Evolutionary conservation across 345 rosid genomes (phyloP).

Genomic region (Hibiscus trionum): DNA sequence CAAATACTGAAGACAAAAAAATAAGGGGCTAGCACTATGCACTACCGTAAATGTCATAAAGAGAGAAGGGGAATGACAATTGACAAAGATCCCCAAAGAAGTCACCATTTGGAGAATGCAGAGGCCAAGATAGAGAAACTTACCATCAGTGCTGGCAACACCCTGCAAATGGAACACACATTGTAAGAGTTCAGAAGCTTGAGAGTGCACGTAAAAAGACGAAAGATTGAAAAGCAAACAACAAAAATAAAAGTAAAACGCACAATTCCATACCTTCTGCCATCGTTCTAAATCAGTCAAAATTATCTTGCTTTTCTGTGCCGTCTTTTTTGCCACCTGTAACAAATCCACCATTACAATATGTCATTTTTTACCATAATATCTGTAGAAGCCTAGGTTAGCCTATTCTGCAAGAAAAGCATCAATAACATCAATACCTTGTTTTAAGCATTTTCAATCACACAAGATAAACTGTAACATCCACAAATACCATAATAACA

Average conservation of each 20-base stretch:
- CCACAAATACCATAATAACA: background rate
- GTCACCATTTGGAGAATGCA: background rate
- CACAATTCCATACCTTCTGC: conserved; percentile 59
- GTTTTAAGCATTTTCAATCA: background rate
- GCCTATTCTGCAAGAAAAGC: background rate
- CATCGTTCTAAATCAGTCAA: conserved; percentile 89
- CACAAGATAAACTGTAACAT: background rate
- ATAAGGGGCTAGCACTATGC: background rate
- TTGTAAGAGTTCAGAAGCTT: conserved; percentile 19
- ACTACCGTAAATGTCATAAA: background rate
- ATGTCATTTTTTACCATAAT: background rate
- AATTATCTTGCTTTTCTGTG: conserved; percentile 78
- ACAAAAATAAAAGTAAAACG: background rate
- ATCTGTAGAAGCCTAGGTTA: background rate
- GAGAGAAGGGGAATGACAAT: background rate
- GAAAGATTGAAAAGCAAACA: background rate
- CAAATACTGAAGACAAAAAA: conserved; percentile 33
- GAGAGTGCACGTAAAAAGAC: conserved; percentile 11
- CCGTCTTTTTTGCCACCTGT: conserved; percentile 88
- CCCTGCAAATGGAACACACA: conserved; percentile 50
- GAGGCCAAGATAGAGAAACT: conserved; percentile 16
- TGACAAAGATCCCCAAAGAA: background rate
- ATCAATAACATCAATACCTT: background rate
- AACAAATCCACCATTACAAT: conserved; percentile 15
- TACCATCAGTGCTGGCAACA: conserved; percentile 22